A percentile compares a stretch with the other conserved stretches of the same genome.
These are phyloP conservation scores for Boletellus deceptivus DNA, from an alignment of 1,284 basidiomycete species.

Conservation along the genomic window DNA sequence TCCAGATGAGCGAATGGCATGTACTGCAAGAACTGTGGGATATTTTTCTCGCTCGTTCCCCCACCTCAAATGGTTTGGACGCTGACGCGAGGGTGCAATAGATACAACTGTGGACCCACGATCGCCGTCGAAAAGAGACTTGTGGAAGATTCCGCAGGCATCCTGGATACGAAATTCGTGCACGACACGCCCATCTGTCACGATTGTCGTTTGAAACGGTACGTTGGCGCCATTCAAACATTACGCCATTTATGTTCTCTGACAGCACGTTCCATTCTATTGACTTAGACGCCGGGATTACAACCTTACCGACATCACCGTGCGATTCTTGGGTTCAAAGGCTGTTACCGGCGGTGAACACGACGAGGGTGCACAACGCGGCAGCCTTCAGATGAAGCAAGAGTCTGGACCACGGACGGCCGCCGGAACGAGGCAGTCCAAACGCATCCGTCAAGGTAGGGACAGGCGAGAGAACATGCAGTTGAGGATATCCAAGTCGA, in stretches of 20 bases:
- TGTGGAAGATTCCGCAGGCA: slow-evolving; percentile 31
- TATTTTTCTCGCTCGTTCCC: slow-evolving; percentile 11
- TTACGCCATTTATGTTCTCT: slow-evolving; percentile 8
- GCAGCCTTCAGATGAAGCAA: slow-evolving; percentile 25
- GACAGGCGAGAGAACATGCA: slow-evolving; percentile 48
- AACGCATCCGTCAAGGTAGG: slow-evolving; percentile 57
- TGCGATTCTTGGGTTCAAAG: slow-evolving; percentile 39
- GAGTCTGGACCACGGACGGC: slow-evolving; percentile 27
- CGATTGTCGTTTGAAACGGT: slow-evolving; percentile 63
- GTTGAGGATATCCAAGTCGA: slow-evolving; percentile 59
- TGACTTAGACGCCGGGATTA: slow-evolving; percentile 48
- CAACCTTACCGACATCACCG: slow-evolving; percentile 48
- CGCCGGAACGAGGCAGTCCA: slow-evolving; percentile 55
- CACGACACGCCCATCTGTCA: slow-evolving; percentile 57
- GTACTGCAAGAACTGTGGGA: slow-evolving; percentile 55
- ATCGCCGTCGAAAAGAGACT: slow-evolving; percentile 50
- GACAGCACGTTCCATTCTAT: slow-evolving; percentile 17
- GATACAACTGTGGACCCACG: slow-evolving; percentile 58
- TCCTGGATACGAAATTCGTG: slow-evolving; percentile 35
- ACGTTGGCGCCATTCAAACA: slow-evolving; percentile 17
- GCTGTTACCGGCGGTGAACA: slow-evolving; percentile 21
- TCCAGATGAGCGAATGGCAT: slow-evolving; percentile 65
- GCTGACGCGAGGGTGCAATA: slow-evolving; percentile 30
- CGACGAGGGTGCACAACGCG: slow-evolving; percentile 25
- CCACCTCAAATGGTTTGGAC: slow-evolving; percentile 8